phyloP scores from a whole-genome alignment of 1,284 basidiomycete genomes.

The Lentinus polychrous region DNA sequence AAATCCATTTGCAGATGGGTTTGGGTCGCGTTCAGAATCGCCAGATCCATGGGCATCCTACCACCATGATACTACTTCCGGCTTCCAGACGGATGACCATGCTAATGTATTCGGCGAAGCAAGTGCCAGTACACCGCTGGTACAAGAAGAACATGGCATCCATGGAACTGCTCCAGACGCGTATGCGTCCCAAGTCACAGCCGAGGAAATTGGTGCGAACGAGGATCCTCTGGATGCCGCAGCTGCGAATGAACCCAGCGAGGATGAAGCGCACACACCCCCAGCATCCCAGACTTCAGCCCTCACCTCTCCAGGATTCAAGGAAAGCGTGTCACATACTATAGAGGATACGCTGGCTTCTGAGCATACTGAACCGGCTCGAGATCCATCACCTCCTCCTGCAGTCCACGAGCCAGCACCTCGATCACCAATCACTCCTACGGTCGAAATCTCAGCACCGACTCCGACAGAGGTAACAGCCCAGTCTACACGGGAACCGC shows the following conservation, averaged over 20 bases:
- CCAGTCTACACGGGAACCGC: neutral
- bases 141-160: constrained; percentile 18
- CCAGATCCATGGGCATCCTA: constrained; percentile 72
- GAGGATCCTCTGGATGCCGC: constrained; percentile 41
- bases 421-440: constrained; percentile 4
- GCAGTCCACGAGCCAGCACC: neutral
- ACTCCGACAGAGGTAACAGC: constrained; percentile 16
- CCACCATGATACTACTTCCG: constrained; percentile 19
- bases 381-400: constrained; percentile 7
- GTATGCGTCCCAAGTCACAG: neutral
- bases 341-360: constrained; percentile 21
- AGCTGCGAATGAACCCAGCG: constrained; percentile 31
- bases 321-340: constrained; percentile 22
- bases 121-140: constrained; percentile 20
- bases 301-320: constrained; percentile 20
- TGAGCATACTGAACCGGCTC: constrained; percentile 9
- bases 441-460: constrained; percentile 14
- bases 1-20: constrained; percentile 52
- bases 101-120: constrained; percentile 28
- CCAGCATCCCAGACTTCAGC: constrained; percentile 5
- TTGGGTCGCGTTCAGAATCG: constrained; percentile 55
- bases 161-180: neutral
- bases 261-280: constrained; percentile 16
- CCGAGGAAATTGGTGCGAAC: constrained; percentile 1
- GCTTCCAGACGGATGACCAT: constrained; percentile 17